phyloP scores from a whole-genome alignment of 129 eudicot genomes.

The Ambrosia trifida region DNA sequence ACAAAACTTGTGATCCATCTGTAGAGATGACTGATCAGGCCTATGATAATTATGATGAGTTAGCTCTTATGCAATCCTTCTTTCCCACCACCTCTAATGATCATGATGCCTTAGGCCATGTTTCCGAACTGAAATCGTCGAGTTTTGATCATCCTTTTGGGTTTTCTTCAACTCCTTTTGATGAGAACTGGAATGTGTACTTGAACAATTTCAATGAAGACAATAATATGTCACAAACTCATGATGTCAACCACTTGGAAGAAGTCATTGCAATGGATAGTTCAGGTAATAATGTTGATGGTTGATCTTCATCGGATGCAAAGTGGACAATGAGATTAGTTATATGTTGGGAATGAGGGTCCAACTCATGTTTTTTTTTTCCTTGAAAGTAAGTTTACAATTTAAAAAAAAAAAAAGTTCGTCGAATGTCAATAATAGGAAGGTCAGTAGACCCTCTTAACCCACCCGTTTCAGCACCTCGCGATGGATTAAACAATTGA shows the following conservation, averaged over 20 bases:
- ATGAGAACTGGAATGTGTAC: constrained; percentile 25
- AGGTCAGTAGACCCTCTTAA: no score
- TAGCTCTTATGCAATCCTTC: constrained; percentile 47
- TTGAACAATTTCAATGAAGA: constrained; percentile 23
- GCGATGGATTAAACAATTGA: constrained; percentile 1
- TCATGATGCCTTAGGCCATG: constrained; percentile 2
- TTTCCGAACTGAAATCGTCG: constrained; percentile 11
- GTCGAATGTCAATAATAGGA: no score
- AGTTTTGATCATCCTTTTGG: neutral
- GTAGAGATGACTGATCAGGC: constrained; percentile 40
- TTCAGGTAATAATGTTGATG: neutral
- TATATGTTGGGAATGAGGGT: no score
- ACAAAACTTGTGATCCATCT: constrained; percentile 37
- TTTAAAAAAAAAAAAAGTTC: no score
- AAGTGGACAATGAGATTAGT: neutral
- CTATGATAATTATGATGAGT: constrained; percentile 46
- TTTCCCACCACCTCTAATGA: constrained; percentile 31
- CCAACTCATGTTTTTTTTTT: no score
- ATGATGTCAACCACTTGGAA: constrained; percentile 20
- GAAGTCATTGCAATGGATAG: neutral
- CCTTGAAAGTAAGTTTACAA: no score
- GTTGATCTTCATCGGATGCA: neutral
- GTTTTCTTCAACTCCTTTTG: constrained; percentile 7
- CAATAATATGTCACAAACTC: constrained; percentile 6
- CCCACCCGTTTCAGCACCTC: no score